Base-by-base conservation (phyloP, 108 stramenopile species). In the Skeletonema menzelii region DNA sequence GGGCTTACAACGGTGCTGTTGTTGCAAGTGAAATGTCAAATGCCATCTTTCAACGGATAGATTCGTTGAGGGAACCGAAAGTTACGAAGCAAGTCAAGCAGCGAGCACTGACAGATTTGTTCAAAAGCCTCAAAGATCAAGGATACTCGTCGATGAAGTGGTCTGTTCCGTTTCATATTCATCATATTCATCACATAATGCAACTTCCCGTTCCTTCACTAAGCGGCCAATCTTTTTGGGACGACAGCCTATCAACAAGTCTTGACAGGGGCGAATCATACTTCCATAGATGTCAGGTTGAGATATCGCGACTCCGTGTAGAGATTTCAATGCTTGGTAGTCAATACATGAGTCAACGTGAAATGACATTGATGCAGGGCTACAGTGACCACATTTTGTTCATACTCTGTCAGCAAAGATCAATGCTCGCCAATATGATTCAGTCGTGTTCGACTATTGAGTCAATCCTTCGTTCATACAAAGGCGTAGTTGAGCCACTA, bases 51-150 rank as follows among this genome's bases (percentile, higher is more conserved):
- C 85, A 82, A 3, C 88, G 98, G 15, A 96, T 98, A 26, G 73
- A 87, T 8, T 56, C 73, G 20, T 82, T 99, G 63, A 76, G 96
- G 27, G 62, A 55, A 8, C 65, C 72, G 30, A 93, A 96, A 31
- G 79, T 86, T 2, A 86, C 94, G 4, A 91, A 94, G 66, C 86
- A 82, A 35, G 89, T 96, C 82, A 99, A 99, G 76, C 91, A 96
- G 62, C 73, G 96, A 27, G 99, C 97, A 27, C 76, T 99, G 2
- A 73, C 90, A 0, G 97, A 98, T 61, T 77, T 97, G 24, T 87
- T 98, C 32, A 92, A 90, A 22, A 90, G 78, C 27, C 81, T 99
- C 65, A 92, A 87, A 75, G 64, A 70, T 26, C 77, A 91, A 55
- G 95, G 91, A 14, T 92, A 80, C 53, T 70, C 81, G 42, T 81